phyloP scores from a whole-genome alignment of 2,329 filamentous ascomycete genomes.

The Talaromyces sp. region DNA sequence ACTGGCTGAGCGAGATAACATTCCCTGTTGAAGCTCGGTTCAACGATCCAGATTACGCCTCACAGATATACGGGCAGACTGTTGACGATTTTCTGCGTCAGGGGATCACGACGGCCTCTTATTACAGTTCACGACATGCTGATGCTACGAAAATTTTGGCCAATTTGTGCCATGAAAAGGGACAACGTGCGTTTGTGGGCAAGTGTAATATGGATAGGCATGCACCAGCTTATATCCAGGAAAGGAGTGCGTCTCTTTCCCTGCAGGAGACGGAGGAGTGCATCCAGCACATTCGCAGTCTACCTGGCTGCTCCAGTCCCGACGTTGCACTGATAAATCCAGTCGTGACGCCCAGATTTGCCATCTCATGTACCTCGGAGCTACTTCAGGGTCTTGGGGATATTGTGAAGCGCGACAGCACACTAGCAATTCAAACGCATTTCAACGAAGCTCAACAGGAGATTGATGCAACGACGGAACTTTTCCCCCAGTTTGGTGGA shows the following conservation, averaged over 20 bases:
- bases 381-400: slow-evolving; percentile 53
- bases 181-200: slow-evolving; percentile 59
- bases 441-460: slow-evolving; percentile 62
- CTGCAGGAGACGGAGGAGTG: slow-evolving; percentile 25
- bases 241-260: slow-evolving; percentile 22
- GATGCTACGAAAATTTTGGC: slow-evolving; percentile 57
- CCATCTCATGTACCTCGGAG: slow-evolving; percentile 54
- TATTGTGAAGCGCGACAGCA: slow-evolving; percentile 46
- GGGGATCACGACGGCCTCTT: slow-evolving; percentile 60
- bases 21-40: slow-evolving; percentile 60
- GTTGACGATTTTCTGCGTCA: slow-evolving; percentile 56
- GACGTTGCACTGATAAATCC: slow-evolving; percentile 42
- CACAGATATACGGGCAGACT: slow-evolving; percentile 45
- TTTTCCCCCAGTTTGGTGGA: slow-evolving; percentile 51
- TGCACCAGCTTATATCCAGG: slow-evolving; percentile 30
- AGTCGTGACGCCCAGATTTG: slow-evolving; percentile 55
- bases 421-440: slow-evolving; percentile 58
- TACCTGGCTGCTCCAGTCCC: slow-evolving; percentile 37
- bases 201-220: slow-evolving; percentile 63
- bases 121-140: slow-evolving; percentile 57
- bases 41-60: slow-evolving; percentile 48
- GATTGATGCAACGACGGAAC: slow-evolving; percentile 47
- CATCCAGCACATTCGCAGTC: slow-evolving; percentile 37
- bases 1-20: slow-evolving; percentile 58
- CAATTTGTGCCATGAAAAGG: slow-evolving; percentile 50